Conservation (phyloP, 257 asterid species). For the Lithospermum erythrorhizon region DNA sequence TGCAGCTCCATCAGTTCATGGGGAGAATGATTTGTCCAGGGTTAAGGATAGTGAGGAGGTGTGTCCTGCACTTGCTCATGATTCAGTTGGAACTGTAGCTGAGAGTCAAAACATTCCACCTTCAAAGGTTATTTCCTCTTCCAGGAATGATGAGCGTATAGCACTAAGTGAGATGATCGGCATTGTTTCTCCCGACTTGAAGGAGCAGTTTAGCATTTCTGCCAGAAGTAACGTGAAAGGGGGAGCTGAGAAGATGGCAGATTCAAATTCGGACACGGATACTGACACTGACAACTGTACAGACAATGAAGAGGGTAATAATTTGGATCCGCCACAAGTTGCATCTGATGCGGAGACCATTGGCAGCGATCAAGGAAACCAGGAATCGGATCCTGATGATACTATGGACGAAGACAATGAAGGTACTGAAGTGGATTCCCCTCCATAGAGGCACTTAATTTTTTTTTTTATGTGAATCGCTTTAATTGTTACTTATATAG, state of each 20-base stretch:
- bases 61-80: slow-evolving; percentile 27
- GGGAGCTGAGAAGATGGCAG: slow-evolving; percentile 29
- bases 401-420: slow-evolving; percentile 55
- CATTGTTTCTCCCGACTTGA: slow-evolving; percentile 57
- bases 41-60: slow-evolving; percentile 27
- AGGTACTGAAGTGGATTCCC: slow-evolving; percentile 46
- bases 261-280: slow-evolving; percentile 51
- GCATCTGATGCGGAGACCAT: slow-evolving; percentile 50
- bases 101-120: slow-evolving; percentile 49
- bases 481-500: no score
- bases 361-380: slow-evolving; percentile 27
- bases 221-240: slow-evolving; percentile 25
- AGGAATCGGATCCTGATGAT: slow-evolving; percentile 16
- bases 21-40: slow-evolving; percentile 55
- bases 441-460: slow-evolving; percentile 15
- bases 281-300: slow-evolving; percentile 54
- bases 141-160: slow-evolving; percentile 35
- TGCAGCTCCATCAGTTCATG: slow-evolving; percentile 77
- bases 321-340: slow-evolving; percentile 18
- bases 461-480: not conserved
- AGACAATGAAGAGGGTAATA: slow-evolving; percentile 23
- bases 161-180: slow-evolving; percentile 70
- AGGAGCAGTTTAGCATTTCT: slow-evolving; percentile 52
- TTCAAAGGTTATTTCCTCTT: slow-evolving; percentile 25
- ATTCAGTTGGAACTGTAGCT: slow-evolving; percentile 47